Conservation (phyloP, 352 stramenopile species). For the Peronospora farinosa region DNA sequence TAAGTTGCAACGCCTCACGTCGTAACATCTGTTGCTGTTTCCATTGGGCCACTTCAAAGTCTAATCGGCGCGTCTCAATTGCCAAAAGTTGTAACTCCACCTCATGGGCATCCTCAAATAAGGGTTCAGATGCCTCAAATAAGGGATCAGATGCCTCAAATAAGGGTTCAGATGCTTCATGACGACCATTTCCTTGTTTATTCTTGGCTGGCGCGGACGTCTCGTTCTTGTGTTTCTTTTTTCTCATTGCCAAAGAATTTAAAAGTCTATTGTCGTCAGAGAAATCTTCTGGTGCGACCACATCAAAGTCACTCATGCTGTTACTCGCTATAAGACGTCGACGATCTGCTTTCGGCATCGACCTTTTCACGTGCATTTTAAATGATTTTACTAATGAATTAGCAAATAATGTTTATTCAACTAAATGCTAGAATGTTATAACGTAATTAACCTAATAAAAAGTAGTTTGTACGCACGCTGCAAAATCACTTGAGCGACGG, state of each 20-base stretch:
- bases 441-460: too few species aligned
- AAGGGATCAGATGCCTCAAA: background rate
- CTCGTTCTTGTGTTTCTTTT: conserved; percentile 16
- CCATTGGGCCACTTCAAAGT: conserved; percentile 27
- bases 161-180: background rate
- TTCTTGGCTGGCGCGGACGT: background rate
- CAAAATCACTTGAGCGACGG: too few species aligned
- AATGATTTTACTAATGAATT: too few species aligned
- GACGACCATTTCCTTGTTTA: too few species aligned
- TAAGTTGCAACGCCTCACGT: conserved; percentile 18
- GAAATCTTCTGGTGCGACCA: background rate
- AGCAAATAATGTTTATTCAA: too few species aligned
- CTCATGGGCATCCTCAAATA: too few species aligned
- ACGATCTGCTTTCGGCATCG: conserved; percentile 1
- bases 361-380: conserved; percentile 12
- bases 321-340: conserved; percentile 2
- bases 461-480: too few species aligned
- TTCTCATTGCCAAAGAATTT: background rate
- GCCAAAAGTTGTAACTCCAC: conserved; percentile 17
- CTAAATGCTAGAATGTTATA: background rate
- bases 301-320: conserved; percentile 6
- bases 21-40: conserved; percentile 22
- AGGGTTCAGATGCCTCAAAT: too few species aligned
- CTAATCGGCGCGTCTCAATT: conserved; percentile 13
- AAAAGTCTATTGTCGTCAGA: background rate